phyloP scores from a whole-genome alignment of 768 basidiomycete genomes.

The Tylopilus subfusipes region DNA sequence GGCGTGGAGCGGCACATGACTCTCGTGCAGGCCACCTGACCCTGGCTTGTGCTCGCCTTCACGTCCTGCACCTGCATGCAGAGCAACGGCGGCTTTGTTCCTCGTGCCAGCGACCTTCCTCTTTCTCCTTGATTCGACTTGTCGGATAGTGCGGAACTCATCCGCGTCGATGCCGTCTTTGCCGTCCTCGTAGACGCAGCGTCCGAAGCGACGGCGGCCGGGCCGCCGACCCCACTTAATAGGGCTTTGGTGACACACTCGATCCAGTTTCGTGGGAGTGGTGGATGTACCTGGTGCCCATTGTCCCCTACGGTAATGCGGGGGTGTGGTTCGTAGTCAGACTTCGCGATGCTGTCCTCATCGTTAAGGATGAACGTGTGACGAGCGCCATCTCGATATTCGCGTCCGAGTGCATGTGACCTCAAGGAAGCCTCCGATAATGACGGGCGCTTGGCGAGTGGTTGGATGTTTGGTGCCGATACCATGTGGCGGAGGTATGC shows the following conservation, averaged over 20 bases:
- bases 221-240: slow-evolving; percentile 47
- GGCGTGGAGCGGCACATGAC: slow-evolving; percentile 73
- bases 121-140: slow-evolving; percentile 24
- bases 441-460: slow-evolving; percentile 31
- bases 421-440: slow-evolving; percentile 31
- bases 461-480: slow-evolving; percentile 49
- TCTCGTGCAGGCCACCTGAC: slow-evolving; percentile 46
- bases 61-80: slow-evolving; percentile 33
- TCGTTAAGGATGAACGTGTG: slow-evolving; percentile 33
- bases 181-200: slow-evolving; percentile 23
- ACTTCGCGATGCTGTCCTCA: slow-evolving; percentile 25
- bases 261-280: slow-evolving; percentile 67
- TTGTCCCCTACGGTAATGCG: slow-evolving; percentile 32
- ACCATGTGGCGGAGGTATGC: slow-evolving; percentile 75
- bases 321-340: slow-evolving; percentile 20
- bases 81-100: slow-evolving; percentile 31
- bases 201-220: slow-evolving; percentile 29
- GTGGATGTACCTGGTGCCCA: slow-evolving; percentile 37
- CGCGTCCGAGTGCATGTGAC: slow-evolving; percentile 27
- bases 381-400: slow-evolving; percentile 30
- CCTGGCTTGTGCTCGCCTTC: slow-evolving; percentile 26
- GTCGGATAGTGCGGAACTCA: slow-evolving; percentile 23
- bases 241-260: slow-evolving; percentile 67
- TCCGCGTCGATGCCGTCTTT: slow-evolving; percentile 22
- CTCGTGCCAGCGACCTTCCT: slow-evolving; percentile 9